Evolutionary conservation across 192 early-diverging fungal species (phyloP).

Genomic region (Lobosporangium transversale): DNA sequence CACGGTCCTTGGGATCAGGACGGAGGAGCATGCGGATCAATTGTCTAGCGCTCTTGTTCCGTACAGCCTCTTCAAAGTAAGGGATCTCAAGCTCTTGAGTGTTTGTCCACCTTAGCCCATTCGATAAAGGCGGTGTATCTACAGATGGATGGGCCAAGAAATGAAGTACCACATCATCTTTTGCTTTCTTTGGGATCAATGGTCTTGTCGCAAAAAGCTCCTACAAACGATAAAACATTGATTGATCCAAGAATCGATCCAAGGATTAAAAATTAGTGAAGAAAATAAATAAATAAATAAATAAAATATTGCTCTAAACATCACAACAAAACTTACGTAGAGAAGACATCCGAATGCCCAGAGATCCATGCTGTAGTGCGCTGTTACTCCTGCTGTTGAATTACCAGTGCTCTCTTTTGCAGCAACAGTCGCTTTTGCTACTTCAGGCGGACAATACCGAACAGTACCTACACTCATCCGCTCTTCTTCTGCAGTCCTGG

Average conservation of each 20-base stretch:
- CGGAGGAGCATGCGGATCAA: slow-evolving; percentile 54
- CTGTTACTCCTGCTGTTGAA: slow-evolving; percentile 52
- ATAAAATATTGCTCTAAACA: neutral
- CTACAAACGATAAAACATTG: too few relatives aligned
- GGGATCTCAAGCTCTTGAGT: slow-evolving; percentile 55
- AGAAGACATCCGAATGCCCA: slow-evolving; percentile 62
- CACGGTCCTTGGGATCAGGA: slow-evolving; percentile 50
- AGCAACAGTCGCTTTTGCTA: slow-evolving; percentile 42
- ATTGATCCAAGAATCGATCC: too few relatives aligned
- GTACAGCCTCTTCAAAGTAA: slow-evolving; percentile 48
- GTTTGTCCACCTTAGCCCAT: slow-evolving; percentile 54
- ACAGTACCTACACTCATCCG: slow-evolving; percentile 56
- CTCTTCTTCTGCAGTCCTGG: slow-evolving; percentile 54
- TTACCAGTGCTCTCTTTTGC: slow-evolving; percentile 30
- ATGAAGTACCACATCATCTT: slow-evolving; percentile 54
- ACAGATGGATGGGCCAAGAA: slow-evolving; percentile 58
- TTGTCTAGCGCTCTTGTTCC: slow-evolving; percentile 34
- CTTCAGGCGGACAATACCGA: slow-evolving; percentile 61
- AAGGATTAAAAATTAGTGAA: neutral
- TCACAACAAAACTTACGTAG: slow-evolving; percentile 46
- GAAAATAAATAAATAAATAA: neutral
- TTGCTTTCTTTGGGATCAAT: slow-evolving; percentile 41
- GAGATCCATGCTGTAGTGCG: slow-evolving; percentile 57
- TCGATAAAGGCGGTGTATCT: slow-evolving; percentile 54
- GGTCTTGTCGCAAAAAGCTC: slow-evolving; percentile 56